Base-by-base conservation (phyloP, 352 stramenopile species). In the Sclerospora graminicola region DNA sequence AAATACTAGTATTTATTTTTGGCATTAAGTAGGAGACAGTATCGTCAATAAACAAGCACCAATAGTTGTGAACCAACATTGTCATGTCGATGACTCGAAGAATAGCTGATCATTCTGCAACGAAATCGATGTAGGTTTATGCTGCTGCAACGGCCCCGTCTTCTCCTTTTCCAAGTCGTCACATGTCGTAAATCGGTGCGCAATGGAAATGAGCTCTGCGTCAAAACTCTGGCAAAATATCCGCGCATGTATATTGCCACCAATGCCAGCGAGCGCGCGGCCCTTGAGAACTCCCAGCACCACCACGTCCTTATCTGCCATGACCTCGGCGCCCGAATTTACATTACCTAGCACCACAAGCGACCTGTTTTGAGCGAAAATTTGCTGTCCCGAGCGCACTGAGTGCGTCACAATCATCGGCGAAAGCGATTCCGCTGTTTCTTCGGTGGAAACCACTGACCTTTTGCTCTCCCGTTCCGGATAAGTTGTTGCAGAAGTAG, bases 121-220 rank as follows among this genome's bases (percentile, higher is more conserved):
- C n/a, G 50, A 66, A 13, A 84, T 63, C 37, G 56, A 49, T 31
- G 76, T 85, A 23, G 76, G 63, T 50, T 78, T 69, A 45, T 71
- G 48, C 45, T 57, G 62, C 27, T 63, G 67, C 46, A 85, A 47
- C 39, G 60, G 50, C 20, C 35, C 57, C 19, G 56, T 64, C 40
- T 69, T 45, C 10, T 60, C 54, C 41, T 65, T 52, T 43, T 66
- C 60, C 26, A 84, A 48, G 32, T 72, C 73, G 52, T 94, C 81
- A 51, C 77, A 92, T n/a, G 83, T 94, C 26, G 83, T 94, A 48
- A 94, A 94, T 53, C 82, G 79, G 55, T 95, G 78, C 28, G 76
- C 81, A 60, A 95, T 91, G 40, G 82, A 90, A 41, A 95, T 75
- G 50, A 95, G 74, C 63, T 95, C 83, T 7, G 82, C 83, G 53